These are phyloP conservation scores for Colletotrichum lentis DNA, from an alignment of 2,329 filamentous ascomycete species.

Conservation along the genomic window DNA sequence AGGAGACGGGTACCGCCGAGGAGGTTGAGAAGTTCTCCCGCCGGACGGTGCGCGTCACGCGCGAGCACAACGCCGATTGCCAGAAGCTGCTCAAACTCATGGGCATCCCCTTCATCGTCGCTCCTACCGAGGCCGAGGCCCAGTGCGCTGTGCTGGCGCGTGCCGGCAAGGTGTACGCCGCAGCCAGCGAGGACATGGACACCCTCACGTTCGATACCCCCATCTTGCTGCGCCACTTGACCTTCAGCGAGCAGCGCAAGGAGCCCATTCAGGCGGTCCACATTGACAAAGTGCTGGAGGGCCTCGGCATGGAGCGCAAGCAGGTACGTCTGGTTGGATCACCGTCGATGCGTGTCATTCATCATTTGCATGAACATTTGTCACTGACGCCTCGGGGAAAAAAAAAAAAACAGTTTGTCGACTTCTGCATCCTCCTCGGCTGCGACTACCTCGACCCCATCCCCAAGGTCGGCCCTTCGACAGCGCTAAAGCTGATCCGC, in stretches of 20 bases:
- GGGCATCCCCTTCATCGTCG: constrained; percentile 94
- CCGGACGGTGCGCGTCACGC: constrained; percentile 91
- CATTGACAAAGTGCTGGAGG: constrained; percentile 84
- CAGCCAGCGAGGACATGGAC: constrained; percentile 98
- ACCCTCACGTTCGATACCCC: constrained; percentile 95
- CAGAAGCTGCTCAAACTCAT: constrained; percentile 90
- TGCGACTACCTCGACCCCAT: constrained; percentile 98
- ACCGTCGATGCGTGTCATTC: neutral
- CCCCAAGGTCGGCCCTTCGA: constrained; percentile 90
- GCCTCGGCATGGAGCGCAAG: constrained; percentile 84
- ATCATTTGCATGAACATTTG: neutral
- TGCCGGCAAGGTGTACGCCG: constrained; percentile 94
- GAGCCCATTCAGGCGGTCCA: constrained; percentile 97
- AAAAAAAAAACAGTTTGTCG: constrained; percentile 75
- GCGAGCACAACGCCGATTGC: constrained; percentile 95
- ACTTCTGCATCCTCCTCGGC: constrained; percentile 95
- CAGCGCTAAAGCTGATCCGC: constrained; percentile 91
- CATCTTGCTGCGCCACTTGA: constrained; percentile 89
- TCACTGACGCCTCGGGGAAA: constrained; percentile 21
- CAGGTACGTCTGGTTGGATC: constrained; percentile 62
- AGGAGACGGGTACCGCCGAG: constrained; percentile 94
- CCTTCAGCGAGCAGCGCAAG: constrained; percentile 96
- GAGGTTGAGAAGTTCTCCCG: constrained; percentile 98
- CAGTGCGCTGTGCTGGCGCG: constrained; percentile 91
- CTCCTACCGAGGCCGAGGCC: constrained; percentile 95